phyloP scores from a whole-genome alignment of 495 filamentous ascomycete genomes.

The Geoglossum glabrum region DNA sequence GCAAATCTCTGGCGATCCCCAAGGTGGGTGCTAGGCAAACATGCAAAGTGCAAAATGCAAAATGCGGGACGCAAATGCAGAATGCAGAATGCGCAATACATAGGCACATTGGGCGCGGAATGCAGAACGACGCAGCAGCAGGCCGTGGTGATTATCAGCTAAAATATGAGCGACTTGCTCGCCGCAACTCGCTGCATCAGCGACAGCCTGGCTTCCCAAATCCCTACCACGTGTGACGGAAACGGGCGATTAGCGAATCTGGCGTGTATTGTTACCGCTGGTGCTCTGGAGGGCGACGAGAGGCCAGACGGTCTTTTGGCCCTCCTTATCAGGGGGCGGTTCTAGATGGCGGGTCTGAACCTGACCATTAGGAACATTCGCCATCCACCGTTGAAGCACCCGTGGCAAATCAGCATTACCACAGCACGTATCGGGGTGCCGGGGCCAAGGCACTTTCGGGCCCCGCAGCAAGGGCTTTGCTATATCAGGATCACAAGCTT shows the following conservation, averaged over 20 bases:
- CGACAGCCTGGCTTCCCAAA: too few relatives aligned
- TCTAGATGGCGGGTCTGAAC: too few relatives aligned
- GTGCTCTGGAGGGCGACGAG: background rate
- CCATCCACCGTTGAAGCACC: background rate
- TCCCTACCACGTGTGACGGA: background rate
- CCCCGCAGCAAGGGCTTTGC: background rate
- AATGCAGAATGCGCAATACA: too few relatives aligned
- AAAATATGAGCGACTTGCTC: too few relatives aligned
- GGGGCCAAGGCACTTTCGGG: background rate
- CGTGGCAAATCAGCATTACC: background rate
- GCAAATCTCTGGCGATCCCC: too few relatives aligned
- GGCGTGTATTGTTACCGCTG: background rate
- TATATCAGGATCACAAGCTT: conserved; percentile 1
- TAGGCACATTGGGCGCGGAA: background rate
- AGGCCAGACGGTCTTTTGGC: background rate
- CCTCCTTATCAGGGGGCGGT: background rate
- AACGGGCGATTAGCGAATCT: conserved; percentile 1
- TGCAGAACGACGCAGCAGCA: too few relatives aligned
- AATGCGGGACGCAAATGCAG: too few relatives aligned
- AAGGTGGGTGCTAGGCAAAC: too few relatives aligned
- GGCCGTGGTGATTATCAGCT: too few relatives aligned
- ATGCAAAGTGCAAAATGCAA: too few relatives aligned
- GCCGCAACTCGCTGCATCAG: background rate
- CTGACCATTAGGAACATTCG: background rate
- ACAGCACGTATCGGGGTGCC: too few relatives aligned